phyloP scores from a whole-genome alignment of 257 asterid species.

The Scutellaria barbata region DNA sequence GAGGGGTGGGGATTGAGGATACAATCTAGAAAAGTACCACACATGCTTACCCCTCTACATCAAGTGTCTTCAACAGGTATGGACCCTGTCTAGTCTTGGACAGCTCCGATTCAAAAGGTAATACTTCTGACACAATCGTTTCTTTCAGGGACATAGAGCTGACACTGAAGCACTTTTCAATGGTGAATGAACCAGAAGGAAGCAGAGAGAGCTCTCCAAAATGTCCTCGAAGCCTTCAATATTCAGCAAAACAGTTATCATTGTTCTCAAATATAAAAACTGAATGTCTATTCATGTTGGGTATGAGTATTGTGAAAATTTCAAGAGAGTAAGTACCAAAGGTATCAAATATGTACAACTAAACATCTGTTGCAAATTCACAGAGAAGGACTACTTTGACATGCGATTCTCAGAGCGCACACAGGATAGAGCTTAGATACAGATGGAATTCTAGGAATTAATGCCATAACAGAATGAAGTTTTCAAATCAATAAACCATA shows the following conservation, averaged over 20 bases:
- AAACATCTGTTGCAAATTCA: no score
- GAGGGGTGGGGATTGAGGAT: neutral
- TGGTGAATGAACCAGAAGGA: slow-evolving; percentile 78
- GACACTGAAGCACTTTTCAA: slow-evolving; percentile 81
- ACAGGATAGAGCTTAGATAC: no score
- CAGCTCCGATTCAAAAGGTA: slow-evolving; percentile 70
- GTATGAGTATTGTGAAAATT: neutral
- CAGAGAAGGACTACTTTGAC: no score
- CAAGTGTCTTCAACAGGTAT: slow-evolving; percentile 84
- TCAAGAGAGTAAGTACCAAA: neutral
- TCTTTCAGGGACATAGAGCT: slow-evolving; percentile 76
- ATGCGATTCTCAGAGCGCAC: no score
- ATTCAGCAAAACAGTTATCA: slow-evolving; percentile 30
- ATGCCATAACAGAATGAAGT: slow-evolving; percentile 1
- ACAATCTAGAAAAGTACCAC: slow-evolving; percentile 20
- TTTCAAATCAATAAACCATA: slow-evolving; percentile 12
- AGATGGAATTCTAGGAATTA: neutral
- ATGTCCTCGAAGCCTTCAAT: slow-evolving; percentile 78
- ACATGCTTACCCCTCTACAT: slow-evolving; percentile 80
- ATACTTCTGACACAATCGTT: slow-evolving; percentile 75
- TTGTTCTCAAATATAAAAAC: slow-evolving; percentile 18
- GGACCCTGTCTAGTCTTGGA: slow-evolving; percentile 92
- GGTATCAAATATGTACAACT: neutral
- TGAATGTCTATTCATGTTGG: neutral
- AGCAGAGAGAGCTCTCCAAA: slow-evolving; percentile 89